Base-by-base conservation (phyloP, 441 rosid genomes). In the Erodium moschatum region DNA sequence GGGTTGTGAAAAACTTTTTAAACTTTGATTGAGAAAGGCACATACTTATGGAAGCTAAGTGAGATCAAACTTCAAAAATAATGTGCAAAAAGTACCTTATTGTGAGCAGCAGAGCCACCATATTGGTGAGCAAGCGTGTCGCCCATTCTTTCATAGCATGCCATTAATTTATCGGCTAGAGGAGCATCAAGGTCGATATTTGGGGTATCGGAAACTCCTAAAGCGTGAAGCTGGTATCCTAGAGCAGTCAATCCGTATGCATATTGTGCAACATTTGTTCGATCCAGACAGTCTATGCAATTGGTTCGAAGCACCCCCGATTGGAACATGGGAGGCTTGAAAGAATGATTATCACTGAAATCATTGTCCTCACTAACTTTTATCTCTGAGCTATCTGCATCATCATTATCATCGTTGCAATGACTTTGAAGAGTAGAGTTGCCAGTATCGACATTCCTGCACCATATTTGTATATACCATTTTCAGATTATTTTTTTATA, bases 71-170 rank as follows among this genome's bases (percentile, higher is more conserved):
- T 24, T 24, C 27, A 24, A 24, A 24, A 24, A 24, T 24, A 24
- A 24, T 24, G 27, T 24, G 27, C 27, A 24, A 19, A 5, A 73
- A 72, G 70, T 75, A 90, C 99, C 97, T 95, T 95, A 77, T 96
- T 92, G 80, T 96, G 99, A 69, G 99, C 99, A 60, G 98, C 98
- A 35, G 99, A 96, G 69, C 99, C 99, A 67, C 98, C 98, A 82
- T 96, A 96, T 74, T 96, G 99, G 69, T 89, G 89, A 9, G 99
- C 98, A 67, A 96, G 89, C 38, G 97, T 96, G 85, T 96, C 99
- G 13, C 99, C 99, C 99, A 92, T 96, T 74, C 85, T 87, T 80
- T 96, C 99, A 72, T 92, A 96, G 67, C 85, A 81, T n/a, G 85
- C 81, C 99, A 92, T 96, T 75, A 96, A 82, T 40, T 83, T 83